Evolutionary conservation across 345 rosid genomes (phyloP), one percentile per base, ranked within the genome.

Genomic region (Rubroshorea leprosula): DNA sequence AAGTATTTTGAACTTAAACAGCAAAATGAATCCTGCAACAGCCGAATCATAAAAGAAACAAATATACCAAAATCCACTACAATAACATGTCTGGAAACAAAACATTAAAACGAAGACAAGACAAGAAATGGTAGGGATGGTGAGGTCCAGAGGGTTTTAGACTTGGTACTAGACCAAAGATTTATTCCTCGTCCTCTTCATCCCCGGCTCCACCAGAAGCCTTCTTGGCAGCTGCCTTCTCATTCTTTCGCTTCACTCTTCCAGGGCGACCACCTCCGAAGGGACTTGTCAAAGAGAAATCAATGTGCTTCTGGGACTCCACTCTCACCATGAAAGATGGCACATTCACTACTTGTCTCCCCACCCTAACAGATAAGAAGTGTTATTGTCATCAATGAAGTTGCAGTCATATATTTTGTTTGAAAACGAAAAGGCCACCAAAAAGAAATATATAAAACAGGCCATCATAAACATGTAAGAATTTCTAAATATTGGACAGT

Each of bases 221-320:
- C 58, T 75, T 75, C 74, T 75, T 75, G 24, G 73, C 62, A 21
- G 73, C 76, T 2, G 76, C 67, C 49, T 45, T 75, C 71, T 56
- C 59, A 44, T 75, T 71, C 76, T 38, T 75, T 75, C 76, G 60
- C 73, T 75, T 75, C 57, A 75, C 79, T 57, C 79, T 71, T 52
- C 79, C 79, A 10, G 76, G 71, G 38, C 74, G 57, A 20, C 80
- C 80, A 60, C 79, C 79, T 60, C 76, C 76, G 0, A 76, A 72
- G 0, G 80, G 76, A 58, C 80, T 76, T 2, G 80, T 75, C 4
- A 72, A 71, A 25, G 76, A 68, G 59, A 75, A 72, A 53, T 75
- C 74, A 1, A 76, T 23, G 22, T 76, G 80, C 29, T 76, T 76
- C 59, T 76, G 74, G 7, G 80, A 72, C 14, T 76, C 76, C 1